Base-by-base conservation (phyloP, 1,284 basidiomycete species). In the Leccinum insolens region DNA sequence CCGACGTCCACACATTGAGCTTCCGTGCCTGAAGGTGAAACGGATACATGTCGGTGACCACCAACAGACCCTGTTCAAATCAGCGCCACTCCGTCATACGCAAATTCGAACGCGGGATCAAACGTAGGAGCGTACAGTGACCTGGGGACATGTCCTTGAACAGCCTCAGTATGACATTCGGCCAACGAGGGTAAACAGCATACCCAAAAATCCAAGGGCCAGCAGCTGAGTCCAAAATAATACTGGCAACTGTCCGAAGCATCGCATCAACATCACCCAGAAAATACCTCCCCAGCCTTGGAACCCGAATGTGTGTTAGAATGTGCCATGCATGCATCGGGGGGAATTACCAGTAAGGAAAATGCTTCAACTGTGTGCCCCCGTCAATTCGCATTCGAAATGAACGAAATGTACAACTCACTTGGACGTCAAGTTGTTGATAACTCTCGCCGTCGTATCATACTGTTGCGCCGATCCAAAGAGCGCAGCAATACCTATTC, bases 131-230 rank as follows among this genome's bases (percentile, higher is more conserved):
- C 84, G 68, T 76, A 90, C 89, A 37, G 88, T 90, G 62, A 90
- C 88, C 77, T 91, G 90, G 5, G 90, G 90, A 64, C 86, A 85
- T 37, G 88, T 88, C 44, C 88, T 89, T 67, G 57, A 63, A 62
- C 57, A 2, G 1, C 2, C 2, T 37, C 2, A 25, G 78, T 22
- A 77, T 59, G 6, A 1, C 15, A 63, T 65, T 15, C 61, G 3
- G 63, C 3, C 12, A 62, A 65, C 67, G 34, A 67, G n/a, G 57
- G 46, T 34, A 34, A 63, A 62, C 31, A 61, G 2, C 57, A 82
- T 81, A 91, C 85, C 84, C 88, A 72, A 93, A 93, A 75, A 87
- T 7, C 28, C 28, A 28, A 28, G 28, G 28, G 28, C 28, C 28
- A 28, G 28, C 28, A 28, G 28, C 28, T 28, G 28, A 28, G 28